These are phyloP conservation scores for Xylaria sp. DNA, from an alignment of 495 filamentous ascomycete species.

Conservation along the genomic window DNA sequence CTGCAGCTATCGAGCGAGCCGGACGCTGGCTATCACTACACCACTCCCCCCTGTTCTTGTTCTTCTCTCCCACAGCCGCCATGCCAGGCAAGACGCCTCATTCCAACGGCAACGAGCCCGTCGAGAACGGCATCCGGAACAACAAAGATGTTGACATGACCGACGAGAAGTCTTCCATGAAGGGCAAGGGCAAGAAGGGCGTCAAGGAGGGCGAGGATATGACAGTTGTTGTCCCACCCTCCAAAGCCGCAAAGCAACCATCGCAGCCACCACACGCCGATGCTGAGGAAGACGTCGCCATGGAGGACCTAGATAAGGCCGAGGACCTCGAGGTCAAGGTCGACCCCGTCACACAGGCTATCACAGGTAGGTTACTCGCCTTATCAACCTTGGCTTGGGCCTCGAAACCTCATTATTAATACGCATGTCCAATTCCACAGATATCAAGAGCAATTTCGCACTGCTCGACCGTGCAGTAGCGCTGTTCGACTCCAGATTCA, in stretches of 20 bases:
- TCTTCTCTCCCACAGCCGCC: slow-evolving; percentile 34
- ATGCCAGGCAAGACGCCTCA: slow-evolving; percentile 74
- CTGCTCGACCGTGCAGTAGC: slow-evolving; percentile 90
- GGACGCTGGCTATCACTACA: slow-evolving; percentile 23
- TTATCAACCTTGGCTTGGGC: slow-evolving; percentile 5
- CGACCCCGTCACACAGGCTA: slow-evolving; percentile 69
- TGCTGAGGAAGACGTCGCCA: slow-evolving; percentile 74
- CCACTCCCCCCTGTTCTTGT: slow-evolving; percentile 18
- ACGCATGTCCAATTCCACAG: slow-evolving; percentile 49
- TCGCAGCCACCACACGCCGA: slow-evolving; percentile 64
- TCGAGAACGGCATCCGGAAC: slow-evolving; percentile 77
- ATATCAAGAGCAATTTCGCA: slow-evolving; percentile 92
- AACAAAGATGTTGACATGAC: slow-evolving; percentile 84
- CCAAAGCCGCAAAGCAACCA: slow-evolving; percentile 71
- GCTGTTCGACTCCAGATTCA: slow-evolving; percentile 94
- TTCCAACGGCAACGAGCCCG: slow-evolving; percentile 72
- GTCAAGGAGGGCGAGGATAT: slow-evolving; percentile 71
- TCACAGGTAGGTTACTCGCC: slow-evolving; percentile 51
- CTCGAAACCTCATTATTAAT: slow-evolving; percentile 7
- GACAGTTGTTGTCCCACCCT: slow-evolving; percentile 84
- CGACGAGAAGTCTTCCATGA: slow-evolving; percentile 65
- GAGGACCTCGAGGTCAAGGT: slow-evolving; percentile 65
- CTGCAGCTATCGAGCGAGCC: slow-evolving; percentile 33
- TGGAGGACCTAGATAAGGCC: slow-evolving; percentile 69
- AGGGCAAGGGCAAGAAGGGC: slow-evolving; percentile 70